A percentile compares a stretch with the other conserved stretches of the same genome.
Evolutionary conservation across 805 yeast species (phyloP).

Genomic region (Barnettozyma botsteinii): DNA sequence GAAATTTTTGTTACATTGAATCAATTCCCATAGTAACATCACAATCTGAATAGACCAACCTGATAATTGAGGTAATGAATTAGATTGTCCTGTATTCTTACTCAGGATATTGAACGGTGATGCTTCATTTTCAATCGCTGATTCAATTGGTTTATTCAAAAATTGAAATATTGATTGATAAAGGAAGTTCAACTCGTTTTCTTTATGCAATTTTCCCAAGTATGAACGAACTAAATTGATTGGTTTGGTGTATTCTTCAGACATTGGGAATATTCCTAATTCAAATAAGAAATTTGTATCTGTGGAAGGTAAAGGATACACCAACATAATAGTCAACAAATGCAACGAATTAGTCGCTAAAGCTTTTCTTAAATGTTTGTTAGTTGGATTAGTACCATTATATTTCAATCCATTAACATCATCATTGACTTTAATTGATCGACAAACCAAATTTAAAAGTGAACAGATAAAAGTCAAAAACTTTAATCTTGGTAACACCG

Average conservation of each 20-base stretch:
- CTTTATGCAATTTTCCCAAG: conserved; percentile 48
- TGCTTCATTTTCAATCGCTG: conserved; percentile 33
- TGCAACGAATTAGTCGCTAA: conserved; percentile 55
- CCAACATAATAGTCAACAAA: conserved; percentile 52
- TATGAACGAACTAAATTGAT: conserved; percentile 45
- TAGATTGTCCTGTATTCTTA: conserved; percentile 4
- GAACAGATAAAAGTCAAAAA: conserved; percentile 57
- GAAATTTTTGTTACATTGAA: conserved; percentile 64
- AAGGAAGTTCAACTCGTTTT: conserved; percentile 47
- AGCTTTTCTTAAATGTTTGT: conserved; percentile 31
- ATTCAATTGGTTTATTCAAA: conserved; percentile 40
- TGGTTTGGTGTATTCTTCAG: conserved; percentile 27
- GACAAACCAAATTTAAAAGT: conserved; percentile 54
- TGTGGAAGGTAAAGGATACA: conserved; percentile 57
- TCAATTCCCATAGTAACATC: conserved; percentile 67
- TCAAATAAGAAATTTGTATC: conserved; percentile 33
- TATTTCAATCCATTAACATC: conserved; percentile 42
- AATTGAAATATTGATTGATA: conserved; percentile 43
- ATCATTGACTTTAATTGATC: conserved; percentile 37
- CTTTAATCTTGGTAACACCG: conserved; percentile 43
- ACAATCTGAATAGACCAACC: conserved; percentile 54
- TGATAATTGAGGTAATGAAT: conserved; percentile 33
- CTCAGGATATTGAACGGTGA: conserved; percentile 29
- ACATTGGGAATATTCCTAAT: conserved; percentile 24
- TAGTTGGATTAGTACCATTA: conserved; percentile 18